Conservation (phyloP, 306 rosid genomes). For the Medicago ruthenica region DNA sequence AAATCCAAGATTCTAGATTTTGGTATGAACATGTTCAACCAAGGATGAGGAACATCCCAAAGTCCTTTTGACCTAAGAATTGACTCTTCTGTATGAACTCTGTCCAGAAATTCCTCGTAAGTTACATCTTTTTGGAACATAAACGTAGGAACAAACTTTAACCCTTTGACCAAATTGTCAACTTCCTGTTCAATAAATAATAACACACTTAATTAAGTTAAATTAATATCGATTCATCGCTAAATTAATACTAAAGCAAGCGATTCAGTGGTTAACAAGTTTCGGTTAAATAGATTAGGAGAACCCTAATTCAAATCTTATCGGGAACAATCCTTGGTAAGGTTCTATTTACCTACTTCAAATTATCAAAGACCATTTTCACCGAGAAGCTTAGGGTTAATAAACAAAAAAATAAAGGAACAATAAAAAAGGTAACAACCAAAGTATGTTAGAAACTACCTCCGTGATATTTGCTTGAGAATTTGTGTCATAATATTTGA, state of each 20-base stretch:
- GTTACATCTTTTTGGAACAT: constrained; percentile 55
- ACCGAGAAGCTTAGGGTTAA: no score
- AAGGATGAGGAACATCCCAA: constrained; percentile 74
- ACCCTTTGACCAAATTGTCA: constrained; percentile 39
- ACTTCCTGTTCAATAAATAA: constrained; percentile 41
- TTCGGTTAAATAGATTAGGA: no score
- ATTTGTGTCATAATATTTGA: constrained; percentile 52
- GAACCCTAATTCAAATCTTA: no score
- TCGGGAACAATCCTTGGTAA: no score
- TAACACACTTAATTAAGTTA: neutral
- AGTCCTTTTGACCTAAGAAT: constrained; percentile 49
- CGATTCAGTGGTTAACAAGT: no score
- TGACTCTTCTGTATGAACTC: constrained; percentile 53
- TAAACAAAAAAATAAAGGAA: no score
- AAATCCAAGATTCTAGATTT: constrained; percentile 59
- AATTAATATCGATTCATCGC: neutral
- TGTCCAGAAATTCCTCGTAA: constrained; percentile 57
- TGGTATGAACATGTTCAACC: constrained; percentile 70
- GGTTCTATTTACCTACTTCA: no score
- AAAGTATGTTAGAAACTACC: constrained; percentile 45
- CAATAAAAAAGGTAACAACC: no score
- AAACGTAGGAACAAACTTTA: constrained; percentile 52
- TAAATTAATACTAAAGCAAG: no score
- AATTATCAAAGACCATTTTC: no score
- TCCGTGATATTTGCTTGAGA: constrained; percentile 30